A percentile compares a stretch with the other conserved stretches of the same genome.
These are phyloP conservation scores for Chaetoceros tenuissimus DNA, from an alignment of 108 stramenopile genomes.

Conservation along the genomic window DNA sequence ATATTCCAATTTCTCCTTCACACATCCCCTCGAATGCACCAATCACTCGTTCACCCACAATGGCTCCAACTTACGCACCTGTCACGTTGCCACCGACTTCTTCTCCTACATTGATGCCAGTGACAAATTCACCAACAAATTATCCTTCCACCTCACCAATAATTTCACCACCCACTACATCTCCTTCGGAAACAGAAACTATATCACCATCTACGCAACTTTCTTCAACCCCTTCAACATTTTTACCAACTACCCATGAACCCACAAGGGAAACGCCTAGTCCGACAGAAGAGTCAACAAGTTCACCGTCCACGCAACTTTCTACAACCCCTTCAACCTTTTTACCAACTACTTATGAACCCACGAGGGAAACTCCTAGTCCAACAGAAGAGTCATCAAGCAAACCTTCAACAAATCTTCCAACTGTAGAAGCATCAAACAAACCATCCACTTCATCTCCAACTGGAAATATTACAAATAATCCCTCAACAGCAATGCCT, in stretches of 20 bases:
- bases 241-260: too few species aligned
- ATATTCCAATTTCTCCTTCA: neutral
- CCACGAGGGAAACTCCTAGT: too few species aligned
- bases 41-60: neutral
- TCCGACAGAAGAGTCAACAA: too few species aligned
- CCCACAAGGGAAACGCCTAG: too few species aligned
- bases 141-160: neutral
- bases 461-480: too few species aligned
- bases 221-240: too few species aligned
- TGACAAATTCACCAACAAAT: neutral
- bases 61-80: neutral
- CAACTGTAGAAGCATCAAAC: neutral
- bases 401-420: neutral
- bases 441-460: neutral
- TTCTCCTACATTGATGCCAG: neutral
- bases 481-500: neutral
- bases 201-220: too few species aligned
- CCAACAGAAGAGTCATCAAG: neutral
- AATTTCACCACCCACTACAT: neutral
- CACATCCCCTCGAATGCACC: neutral
- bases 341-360: too few species aligned
- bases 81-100: neutral
- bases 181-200: too few species aligned
- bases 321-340: too few species aligned
- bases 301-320: too few species aligned